Percentiles rank a stretch among this genome's conserved stretches.
Conservation (phyloP, 2,329 filamentous ascomycete species). For the Trichophaea hybrida region DNA sequence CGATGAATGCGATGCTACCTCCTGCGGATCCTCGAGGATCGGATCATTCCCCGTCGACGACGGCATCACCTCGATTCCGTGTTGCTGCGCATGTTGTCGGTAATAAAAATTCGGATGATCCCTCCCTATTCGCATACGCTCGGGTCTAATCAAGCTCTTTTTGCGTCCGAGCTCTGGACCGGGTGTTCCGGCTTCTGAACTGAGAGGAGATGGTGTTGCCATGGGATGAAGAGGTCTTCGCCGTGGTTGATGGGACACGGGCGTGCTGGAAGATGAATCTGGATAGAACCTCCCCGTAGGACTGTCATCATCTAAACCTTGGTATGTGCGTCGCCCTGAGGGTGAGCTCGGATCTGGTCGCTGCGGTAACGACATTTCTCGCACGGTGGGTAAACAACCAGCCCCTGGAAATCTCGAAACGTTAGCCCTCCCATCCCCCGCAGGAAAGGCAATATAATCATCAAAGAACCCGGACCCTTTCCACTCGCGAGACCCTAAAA, state of each 20-base stretch:
- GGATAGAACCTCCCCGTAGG: neutral
- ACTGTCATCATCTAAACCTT: neutral
- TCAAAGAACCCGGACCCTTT: too few relatives aligned
- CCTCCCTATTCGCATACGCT: constrained; percentile 68
- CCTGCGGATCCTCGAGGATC: constrained; percentile 57
- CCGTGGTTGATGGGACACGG: neutral
- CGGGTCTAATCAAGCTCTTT: constrained; percentile 75
- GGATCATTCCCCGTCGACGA: constrained; percentile 89
- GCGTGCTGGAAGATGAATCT: neutral
- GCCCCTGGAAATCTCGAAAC: neutral
- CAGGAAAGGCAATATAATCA: too few relatives aligned
- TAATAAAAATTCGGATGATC: constrained; percentile 95
- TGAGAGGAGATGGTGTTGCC: neutral
- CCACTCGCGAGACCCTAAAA: too few relatives aligned
- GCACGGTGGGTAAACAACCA: neutral
- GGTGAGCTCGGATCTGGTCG: neutral
- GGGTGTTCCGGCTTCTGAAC: constrained; percentile 8
- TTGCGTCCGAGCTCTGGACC: constrained; percentile 50
- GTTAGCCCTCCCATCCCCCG: neutral
- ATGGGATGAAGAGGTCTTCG: neutral
- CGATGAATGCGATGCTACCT: constrained; percentile 27
- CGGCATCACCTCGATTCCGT: constrained; percentile 63
- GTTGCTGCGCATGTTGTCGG: constrained; percentile 75
- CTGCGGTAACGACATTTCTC: constrained; percentile 2
- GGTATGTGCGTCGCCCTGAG: neutral